Evolutionary conservation across 169 alveolate species (phyloP).

Genomic region (Toxoplasma gondii): DNA sequence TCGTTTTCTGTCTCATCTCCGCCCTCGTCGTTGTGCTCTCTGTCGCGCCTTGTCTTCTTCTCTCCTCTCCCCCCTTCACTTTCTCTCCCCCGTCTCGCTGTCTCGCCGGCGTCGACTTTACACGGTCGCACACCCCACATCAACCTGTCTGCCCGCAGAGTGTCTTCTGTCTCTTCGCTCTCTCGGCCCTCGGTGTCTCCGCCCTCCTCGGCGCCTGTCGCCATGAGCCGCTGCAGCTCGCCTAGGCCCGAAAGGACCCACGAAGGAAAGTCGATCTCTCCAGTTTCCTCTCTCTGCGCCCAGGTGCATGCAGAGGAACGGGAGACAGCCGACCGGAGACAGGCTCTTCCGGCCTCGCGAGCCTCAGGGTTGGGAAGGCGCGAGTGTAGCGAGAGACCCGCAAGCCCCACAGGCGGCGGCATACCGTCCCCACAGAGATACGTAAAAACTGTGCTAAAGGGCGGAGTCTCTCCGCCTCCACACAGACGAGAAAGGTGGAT

Average conservation of each 20-base stretch:
- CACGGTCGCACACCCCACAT: too few species aligned
- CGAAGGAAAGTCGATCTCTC: not conserved
- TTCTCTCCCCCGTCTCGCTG: too few species aligned
- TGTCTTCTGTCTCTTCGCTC: not conserved
- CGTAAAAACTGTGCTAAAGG: not conserved
- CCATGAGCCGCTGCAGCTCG: not conserved
- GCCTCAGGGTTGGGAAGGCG: not conserved
- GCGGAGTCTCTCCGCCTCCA: not conserved
- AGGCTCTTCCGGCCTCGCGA: not conserved
- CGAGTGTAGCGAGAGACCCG: not conserved
- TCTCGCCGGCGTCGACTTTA: too few species aligned
- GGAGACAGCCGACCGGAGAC: not conserved
- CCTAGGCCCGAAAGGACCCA: not conserved
- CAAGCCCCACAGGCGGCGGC: not conserved
- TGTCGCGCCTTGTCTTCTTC: not conserved
- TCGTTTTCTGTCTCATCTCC: too few species aligned
- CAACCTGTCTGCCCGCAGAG: not conserved
- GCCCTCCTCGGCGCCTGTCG: not conserved
- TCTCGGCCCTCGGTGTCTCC: not conserved
- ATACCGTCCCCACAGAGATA: not conserved
- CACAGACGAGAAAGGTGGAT: too few species aligned
- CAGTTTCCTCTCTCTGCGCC: not conserved
- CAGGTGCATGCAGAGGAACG: not conserved
- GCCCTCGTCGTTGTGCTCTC: too few species aligned
- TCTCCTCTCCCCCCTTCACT: not conserved